Evolutionary conservation across 805 yeast genomes (phyloP).

Genomic region (Candida suzukii): DNA sequence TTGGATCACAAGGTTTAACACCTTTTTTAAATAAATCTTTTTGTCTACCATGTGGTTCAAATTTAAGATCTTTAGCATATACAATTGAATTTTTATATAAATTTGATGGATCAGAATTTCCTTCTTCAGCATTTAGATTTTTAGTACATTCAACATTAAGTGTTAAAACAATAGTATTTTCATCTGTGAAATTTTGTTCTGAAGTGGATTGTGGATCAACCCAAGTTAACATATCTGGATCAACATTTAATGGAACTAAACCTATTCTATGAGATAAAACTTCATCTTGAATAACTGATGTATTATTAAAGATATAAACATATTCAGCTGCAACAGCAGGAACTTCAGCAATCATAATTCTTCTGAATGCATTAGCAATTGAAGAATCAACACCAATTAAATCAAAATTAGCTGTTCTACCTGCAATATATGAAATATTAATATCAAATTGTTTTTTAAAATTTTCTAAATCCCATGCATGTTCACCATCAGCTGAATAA

Average conservation of each 20-base stretch:
- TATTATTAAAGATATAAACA: slow-evolving; percentile 85
- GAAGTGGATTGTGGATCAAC: slow-evolving; percentile 51
- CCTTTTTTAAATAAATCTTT: slow-evolving; percentile 58
- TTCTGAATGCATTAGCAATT: slow-evolving; percentile 90
- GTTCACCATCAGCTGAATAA: slow-evolving; percentile 50
- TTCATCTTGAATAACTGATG: slow-evolving; percentile 96
- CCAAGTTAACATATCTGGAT: slow-evolving; percentile 87
- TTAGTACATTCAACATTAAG: slow-evolving; percentile 78
- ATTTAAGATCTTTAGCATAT: slow-evolving; percentile 83
- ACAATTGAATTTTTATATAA: slow-evolving; percentile 79
- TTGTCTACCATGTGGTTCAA: slow-evolving; percentile 90
- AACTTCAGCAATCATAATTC: slow-evolving; percentile 95
- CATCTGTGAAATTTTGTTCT: slow-evolving; percentile 68
- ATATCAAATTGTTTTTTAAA: slow-evolving; percentile 66
- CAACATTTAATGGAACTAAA: slow-evolving; percentile 79
- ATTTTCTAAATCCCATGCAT: slow-evolving; percentile 77
- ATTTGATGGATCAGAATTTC: slow-evolving; percentile 73
- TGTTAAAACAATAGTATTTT: slow-evolving; percentile 80
- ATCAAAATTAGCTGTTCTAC: slow-evolving; percentile 79
- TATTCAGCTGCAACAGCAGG: slow-evolving; percentile 95
- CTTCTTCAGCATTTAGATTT: slow-evolving; percentile 76
- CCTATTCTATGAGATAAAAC: slow-evolving; percentile 95
- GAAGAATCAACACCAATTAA: slow-evolving; percentile 84
- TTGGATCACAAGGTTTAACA: slow-evolving; percentile 77
- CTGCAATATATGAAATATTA: slow-evolving; percentile 55